Percentiles rank a stretch among this genome's conserved stretches.
These are phyloP conservation scores for Dactylellina leptospora DNA, from an alignment of 2,329 filamentous ascomycete species.

Conservation along the genomic window DNA sequence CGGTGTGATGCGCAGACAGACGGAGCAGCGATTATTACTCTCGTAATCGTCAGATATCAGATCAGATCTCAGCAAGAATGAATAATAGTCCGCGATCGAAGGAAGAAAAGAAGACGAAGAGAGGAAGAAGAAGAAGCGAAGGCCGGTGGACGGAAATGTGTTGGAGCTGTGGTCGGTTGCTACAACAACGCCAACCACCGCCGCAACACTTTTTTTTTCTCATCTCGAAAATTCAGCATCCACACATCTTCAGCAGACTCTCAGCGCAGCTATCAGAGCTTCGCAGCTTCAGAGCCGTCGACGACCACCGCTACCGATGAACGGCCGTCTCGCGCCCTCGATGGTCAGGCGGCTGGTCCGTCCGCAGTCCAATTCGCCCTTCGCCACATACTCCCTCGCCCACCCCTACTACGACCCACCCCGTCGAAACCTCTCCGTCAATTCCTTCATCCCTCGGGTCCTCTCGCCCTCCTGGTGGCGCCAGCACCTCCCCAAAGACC, in stretches of 20 bases:
- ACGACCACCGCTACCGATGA: too few relatives aligned
- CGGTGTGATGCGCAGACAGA: constrained; percentile 1
- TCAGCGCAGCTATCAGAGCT: constrained; percentile 7
- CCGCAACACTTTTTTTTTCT: too few relatives aligned
- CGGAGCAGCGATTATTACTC: too few relatives aligned
- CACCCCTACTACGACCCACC: constrained; percentile 18
- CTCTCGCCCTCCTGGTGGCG: constrained; percentile 47
- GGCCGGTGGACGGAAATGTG: neutral
- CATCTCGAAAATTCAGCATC: neutral
- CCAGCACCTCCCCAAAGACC: constrained; percentile 37
- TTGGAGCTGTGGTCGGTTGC: constrained; percentile 2
- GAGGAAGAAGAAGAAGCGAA: neutral
- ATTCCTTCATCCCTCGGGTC: constrained; percentile 49
- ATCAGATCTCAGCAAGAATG: too few relatives aligned
- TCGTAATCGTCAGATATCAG: too few relatives aligned
- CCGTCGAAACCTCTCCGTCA: constrained; percentile 36
- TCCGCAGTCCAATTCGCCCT: constrained; percentile 18
- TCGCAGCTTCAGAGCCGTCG: neutral
- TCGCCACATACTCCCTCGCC: constrained; percentile 27
- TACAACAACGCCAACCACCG: neutral
- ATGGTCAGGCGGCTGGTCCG: constrained; percentile 16
- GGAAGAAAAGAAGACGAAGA: too few relatives aligned
- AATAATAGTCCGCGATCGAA: too few relatives aligned
- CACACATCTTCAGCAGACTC: constrained; percentile 18
- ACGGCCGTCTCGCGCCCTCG: constrained; percentile 7